Base-by-base conservation (phyloP, 192 early-diverging fungal genomes). In the Radiomyces spectabilis region DNA sequence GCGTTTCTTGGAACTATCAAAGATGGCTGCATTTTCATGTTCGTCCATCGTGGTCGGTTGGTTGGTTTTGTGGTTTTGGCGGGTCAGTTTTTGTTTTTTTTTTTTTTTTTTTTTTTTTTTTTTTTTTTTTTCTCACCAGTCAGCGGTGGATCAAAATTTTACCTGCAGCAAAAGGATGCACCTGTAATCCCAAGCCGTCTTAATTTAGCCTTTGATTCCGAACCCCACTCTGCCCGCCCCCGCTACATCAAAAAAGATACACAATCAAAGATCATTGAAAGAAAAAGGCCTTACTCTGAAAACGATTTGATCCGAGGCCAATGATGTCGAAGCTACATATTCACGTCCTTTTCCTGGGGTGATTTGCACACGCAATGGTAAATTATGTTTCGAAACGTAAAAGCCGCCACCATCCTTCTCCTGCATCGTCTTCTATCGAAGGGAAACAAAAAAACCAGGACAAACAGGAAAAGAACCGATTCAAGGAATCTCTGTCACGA, bases 1-100 rank as follows among this genome's bases (percentile, higher is more conserved):
- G 7, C 80, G 73, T 48, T 84, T 84, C 22, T 65, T 70, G 61
- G 68, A 69, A 55, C 65, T 77, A 60, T 85, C 84, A 63, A 81
- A 80, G n/a, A 81, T 57, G 21, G 65, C 65, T 68, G 35, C 24
- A 18, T 0, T 50, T 29, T n/a, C n/a, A n/a, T n/a, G n/a, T n/a
- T n/a, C n/a, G n/a, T n/a, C n/a, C n/a, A n/a, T n/a, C n/a, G n/a
- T n/a, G n/a, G n/a, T n/a, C n/a, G n/a, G n/a, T n/a, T n/a, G n/a
- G n/a, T n/a, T n/a, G n/a, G n/a, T n/a, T n/a, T n/a, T n/a, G n/a
- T n/a, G n/a, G n/a, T n/a, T n/a, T n/a, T n/a, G n/a, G n/a, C n/a
- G n/a, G n/a, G n/a, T n/a, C n/a, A n/a, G n/a, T 13, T 40, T 16
- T 25, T 6, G 35, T 45, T 10, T 2, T 21, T 22, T 18, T 30